Conservation (phyloP, 2,329 filamentous ascomycete genomes). For the Diaporthe sp. region DNA sequence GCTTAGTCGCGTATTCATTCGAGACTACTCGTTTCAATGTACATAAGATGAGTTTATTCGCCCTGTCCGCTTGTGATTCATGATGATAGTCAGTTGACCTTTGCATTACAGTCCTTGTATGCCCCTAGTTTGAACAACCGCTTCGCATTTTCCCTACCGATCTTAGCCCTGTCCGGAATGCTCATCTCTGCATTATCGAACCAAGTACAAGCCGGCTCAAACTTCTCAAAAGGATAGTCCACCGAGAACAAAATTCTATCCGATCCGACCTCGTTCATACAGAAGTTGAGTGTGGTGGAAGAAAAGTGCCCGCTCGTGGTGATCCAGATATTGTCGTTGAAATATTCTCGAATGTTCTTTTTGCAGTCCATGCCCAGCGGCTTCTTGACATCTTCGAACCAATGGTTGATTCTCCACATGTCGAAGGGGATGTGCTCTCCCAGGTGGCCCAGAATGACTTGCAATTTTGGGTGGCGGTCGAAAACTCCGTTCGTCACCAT, state of each 20-base stretch:
- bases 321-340: slow-evolving; percentile 65
- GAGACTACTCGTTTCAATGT: too few relatives aligned
- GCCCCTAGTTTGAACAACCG: slow-evolving; percentile 50
- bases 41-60: too few relatives aligned
- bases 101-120: slow-evolving; percentile 37
- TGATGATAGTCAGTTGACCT: background rate
- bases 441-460: slow-evolving; percentile 59
- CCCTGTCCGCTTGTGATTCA: too few relatives aligned
- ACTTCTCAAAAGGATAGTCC: slow-evolving; percentile 63
- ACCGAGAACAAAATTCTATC: slow-evolving; percentile 63
- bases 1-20: too few relatives aligned
- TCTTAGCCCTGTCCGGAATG: slow-evolving; percentile 50
- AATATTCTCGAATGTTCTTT: slow-evolving; percentile 62
- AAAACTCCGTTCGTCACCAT: slow-evolving; percentile 62
- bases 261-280: slow-evolving; percentile 58
- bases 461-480: slow-evolving; percentile 56
- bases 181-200: slow-evolving; percentile 39
- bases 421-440: slow-evolving; percentile 62
- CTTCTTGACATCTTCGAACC: slow-evolving; percentile 59
- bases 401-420: slow-evolving; percentile 62
- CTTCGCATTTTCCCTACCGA: slow-evolving; percentile 56
- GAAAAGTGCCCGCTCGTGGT: slow-evolving; percentile 68
- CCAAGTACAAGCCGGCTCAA: slow-evolving; percentile 54
- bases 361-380: slow-evolving; percentile 53
- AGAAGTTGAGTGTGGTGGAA: slow-evolving; percentile 61